These are phyloP conservation scores for Grosmannia clavigera DNA, from an alignment of 2,329 filamentous ascomycete genomes.

Conservation along the genomic window DNA sequence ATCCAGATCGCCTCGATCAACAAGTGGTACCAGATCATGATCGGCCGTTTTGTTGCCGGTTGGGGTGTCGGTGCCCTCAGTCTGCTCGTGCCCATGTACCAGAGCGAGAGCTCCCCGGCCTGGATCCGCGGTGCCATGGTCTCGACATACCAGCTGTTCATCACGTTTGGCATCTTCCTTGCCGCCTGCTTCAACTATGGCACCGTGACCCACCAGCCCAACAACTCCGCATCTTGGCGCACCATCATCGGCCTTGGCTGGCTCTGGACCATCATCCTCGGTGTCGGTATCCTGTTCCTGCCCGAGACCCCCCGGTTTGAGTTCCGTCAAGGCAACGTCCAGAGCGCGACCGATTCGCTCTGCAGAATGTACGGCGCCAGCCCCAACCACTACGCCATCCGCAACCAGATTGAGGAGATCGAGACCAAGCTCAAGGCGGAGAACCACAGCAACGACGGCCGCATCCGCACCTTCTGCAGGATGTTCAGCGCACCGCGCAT, in stretches of 20 bases:
- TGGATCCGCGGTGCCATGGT: constrained; percentile 53
- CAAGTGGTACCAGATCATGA: constrained; percentile 47
- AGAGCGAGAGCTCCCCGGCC: constrained; percentile 49
- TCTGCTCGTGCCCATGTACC: constrained; percentile 43
- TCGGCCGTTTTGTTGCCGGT: constrained; percentile 54
- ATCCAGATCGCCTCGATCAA: constrained; percentile 49
- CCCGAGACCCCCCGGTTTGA: constrained; percentile 42
- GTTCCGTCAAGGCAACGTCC: constrained; percentile 5
- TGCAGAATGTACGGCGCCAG: constrained; percentile 8
- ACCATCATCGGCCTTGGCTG: constrained; percentile 47
- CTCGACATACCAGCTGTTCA: constrained; percentile 62
- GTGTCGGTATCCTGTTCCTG: constrained; percentile 37
- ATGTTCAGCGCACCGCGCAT: constrained; percentile 45
- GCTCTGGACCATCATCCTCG: constrained; percentile 38
- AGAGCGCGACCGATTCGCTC: constrained; percentile 8
- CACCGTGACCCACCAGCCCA: constrained; percentile 28
- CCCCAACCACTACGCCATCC: constrained; percentile 9
- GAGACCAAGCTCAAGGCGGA: constrained; percentile 19
- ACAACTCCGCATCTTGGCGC: constrained; percentile 40
- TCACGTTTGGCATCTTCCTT: constrained; percentile 55
- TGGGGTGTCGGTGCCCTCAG: constrained; percentile 56
- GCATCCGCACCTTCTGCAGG: constrained; percentile 38
- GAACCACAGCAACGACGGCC: constrained; percentile 30
- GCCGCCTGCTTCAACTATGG: constrained; percentile 37
- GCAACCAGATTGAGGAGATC: constrained; percentile 9